Evolutionary conservation across 2,329 filamentous ascomycete species (phyloP).

Genomic region (Fusarium drepaniforme): DNA sequence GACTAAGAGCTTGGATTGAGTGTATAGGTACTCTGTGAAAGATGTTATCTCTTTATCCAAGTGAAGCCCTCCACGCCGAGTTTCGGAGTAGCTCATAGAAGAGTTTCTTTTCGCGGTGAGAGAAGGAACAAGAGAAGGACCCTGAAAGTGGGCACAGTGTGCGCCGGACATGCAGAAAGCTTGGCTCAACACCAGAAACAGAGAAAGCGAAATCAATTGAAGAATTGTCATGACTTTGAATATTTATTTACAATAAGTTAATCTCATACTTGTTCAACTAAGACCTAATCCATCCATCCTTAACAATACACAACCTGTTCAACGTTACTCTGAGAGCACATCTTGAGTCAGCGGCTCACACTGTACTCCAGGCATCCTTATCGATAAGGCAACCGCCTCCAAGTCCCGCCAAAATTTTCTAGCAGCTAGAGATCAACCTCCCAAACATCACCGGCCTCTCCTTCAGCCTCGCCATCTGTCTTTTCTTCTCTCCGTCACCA

Average conservation of each 20-base stretch:
- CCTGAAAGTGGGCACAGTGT: conserved; percentile 39
- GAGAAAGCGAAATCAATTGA: not conserved
- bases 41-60: not conserved
- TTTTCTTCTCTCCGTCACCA: conserved; percentile 10
- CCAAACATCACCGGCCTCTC: conserved; percentile 27
- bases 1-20: not conserved
- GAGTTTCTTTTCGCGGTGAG: conserved; percentile 12
- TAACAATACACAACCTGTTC: not conserved
- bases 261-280: not conserved
- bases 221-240: not conserved
- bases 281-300: too few species aligned
- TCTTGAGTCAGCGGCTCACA: conserved; percentile 5
- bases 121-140: conserved; percentile 20
- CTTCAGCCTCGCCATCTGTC: conserved; percentile 41
- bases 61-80: not conserved
- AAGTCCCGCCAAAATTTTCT: conserved; percentile 48
- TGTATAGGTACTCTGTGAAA: too few species aligned
- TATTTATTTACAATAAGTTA: not conserved
- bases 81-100: conserved; percentile 4
- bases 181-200: not conserved
- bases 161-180: not conserved
- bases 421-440: conserved; percentile 29
- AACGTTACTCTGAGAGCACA: not conserved
- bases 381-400: conserved; percentile 47
- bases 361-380: conserved; percentile 43